Base-by-base conservation (phyloP, 805 yeast genomes). In the Yarrowia sp. region DNA sequence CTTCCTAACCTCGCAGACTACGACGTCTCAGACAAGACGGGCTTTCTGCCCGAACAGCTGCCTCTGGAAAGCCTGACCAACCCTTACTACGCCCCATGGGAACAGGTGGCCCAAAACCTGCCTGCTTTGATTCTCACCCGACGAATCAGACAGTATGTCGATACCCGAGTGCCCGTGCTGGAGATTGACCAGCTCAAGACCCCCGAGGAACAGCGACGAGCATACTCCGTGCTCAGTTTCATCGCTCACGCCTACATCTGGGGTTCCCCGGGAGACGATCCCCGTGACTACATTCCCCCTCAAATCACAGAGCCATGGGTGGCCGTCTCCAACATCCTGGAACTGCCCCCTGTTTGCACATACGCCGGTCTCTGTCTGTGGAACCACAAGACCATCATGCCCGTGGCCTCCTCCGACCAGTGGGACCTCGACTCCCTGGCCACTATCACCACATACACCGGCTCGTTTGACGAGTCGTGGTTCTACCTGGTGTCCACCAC, bases 381-480 rank as follows among this genome's bases (percentile, higher is more conserved):
- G 98, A 93, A 93, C 76, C 93, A 85, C 82, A 85, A 84, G 71
- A 82, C 85, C 55, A 85, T 88, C 15, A 73, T 87, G 15, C 88
- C 88, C 9, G 77, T 76, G 1, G 79, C 76, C 69, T 70, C 74
- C 47, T 70, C 78, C 61, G 70, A 78, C 69, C 72, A 76, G 61
- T 73, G 85, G 83, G 86, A 85, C 70, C 82, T 91, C 53, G 87
- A 88, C 66, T 87, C 89, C 73, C 80, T 93, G 68, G 89, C 92
- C 66, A 89, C 96, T 0, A 84, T 90, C 70, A 86, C 85, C 75
- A 92, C 97, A 0, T 94, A 87, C 76, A 92, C 98, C 0, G 98
- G 98, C 1, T 85, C 92, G 4, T 85, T 88, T 49, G 98, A 93
- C 78, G 98, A 93, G 78, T 85, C 90, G 71, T 93, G 98, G 98